Conservation (phyloP, 345 rosid species). For the Balakata baccata region DNA sequence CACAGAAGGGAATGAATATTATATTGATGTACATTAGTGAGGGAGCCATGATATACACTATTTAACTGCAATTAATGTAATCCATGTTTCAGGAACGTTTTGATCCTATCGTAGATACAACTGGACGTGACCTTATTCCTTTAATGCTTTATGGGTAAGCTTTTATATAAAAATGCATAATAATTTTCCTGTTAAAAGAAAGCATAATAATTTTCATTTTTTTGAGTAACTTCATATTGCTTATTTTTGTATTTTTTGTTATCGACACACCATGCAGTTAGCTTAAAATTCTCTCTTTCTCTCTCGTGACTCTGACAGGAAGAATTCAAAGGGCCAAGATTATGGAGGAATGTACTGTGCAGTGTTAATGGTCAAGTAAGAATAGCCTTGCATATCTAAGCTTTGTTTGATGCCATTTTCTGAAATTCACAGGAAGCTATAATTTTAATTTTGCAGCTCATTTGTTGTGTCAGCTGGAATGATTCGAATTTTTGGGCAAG, state of each 20-base stretch:
- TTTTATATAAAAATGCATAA: neutral
- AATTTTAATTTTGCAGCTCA: constrained; percentile 46
- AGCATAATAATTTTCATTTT: neutral
- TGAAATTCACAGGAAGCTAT: neutral
- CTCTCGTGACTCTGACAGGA: constrained; percentile 36
- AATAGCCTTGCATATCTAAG: constrained; percentile 4
- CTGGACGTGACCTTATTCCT: constrained; percentile 73
- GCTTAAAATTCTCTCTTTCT: constrained; percentile 2
- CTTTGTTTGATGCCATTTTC: neutral
- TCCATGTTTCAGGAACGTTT: constrained; percentile 63
- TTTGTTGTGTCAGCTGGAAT: constrained; percentile 76
- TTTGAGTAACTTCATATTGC: neutral
- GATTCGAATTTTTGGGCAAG: constrained; percentile 70
- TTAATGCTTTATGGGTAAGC: constrained; percentile 85
- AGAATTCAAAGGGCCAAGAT: constrained; percentile 63
- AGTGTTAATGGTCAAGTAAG: constrained; percentile 74
- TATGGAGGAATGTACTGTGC: constrained; percentile 87
- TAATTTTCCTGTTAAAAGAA: too few relatives aligned
- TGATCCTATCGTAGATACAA: constrained; percentile 73
- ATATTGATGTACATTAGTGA: neutral
- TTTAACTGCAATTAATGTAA: constrained; percentile 16
- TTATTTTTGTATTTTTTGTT: neutral
- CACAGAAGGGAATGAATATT: neutral
- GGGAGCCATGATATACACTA: neutral
- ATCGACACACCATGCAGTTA: neutral